These are phyloP conservation scores for Cyclocybe aegerita DNA, from an alignment of 768 basidiomycete species.

Conservation along the genomic window DNA sequence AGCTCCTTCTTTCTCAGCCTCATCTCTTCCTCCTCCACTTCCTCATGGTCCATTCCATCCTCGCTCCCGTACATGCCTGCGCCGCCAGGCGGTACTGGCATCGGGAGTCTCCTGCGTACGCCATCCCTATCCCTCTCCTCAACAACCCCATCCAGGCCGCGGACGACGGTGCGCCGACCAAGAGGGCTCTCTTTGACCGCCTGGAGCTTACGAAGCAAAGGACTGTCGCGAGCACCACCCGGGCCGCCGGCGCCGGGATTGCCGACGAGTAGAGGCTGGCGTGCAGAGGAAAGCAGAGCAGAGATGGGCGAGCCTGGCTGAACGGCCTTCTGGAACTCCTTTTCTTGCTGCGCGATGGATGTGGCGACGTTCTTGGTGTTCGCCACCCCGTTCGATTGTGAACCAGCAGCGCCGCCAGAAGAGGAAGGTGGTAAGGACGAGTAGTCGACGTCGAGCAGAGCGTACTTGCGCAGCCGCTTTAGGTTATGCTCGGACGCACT, in stretches of 20 bases:
- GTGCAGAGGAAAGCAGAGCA: conserved; percentile 83
- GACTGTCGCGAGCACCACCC: conserved; percentile 24
- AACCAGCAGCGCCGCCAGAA: neutral
- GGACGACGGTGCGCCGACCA: conserved; percentile 38
- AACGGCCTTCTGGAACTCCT: conserved; percentile 95
- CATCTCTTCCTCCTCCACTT: conserved; percentile 33
- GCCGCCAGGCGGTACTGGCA: no score
- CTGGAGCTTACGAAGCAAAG: conserved; percentile 50
- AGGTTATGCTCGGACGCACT: conserved; percentile 69
- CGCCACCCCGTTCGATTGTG: conserved; percentile 1
- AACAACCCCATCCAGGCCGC: conserved; percentile 44
- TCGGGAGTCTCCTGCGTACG: conserved; percentile 22
- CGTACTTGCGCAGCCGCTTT: conserved; percentile 57
- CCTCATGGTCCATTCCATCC: conserved; percentile 30
- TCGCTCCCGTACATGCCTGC: neutral
- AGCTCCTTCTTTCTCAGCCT: conserved; percentile 66
- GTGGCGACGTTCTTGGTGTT: conserved; percentile 47
- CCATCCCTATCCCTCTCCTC: conserved; percentile 28
- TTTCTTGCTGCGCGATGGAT: conserved; percentile 83
- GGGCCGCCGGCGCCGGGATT: conserved; percentile 22
- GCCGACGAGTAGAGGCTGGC: conserved; percentile 81
- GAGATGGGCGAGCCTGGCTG: conserved; percentile 95
- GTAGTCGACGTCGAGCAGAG: conserved; percentile 66
- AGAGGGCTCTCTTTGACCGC: conserved; percentile 58
- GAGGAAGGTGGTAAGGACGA: conserved; percentile 18